Percentiles rank a stretch among this genome's conserved stretches.
phyloP scores from a whole-genome alignment of 2,329 filamentous ascomycete species.

The Fusarium verticillioides region DNA sequence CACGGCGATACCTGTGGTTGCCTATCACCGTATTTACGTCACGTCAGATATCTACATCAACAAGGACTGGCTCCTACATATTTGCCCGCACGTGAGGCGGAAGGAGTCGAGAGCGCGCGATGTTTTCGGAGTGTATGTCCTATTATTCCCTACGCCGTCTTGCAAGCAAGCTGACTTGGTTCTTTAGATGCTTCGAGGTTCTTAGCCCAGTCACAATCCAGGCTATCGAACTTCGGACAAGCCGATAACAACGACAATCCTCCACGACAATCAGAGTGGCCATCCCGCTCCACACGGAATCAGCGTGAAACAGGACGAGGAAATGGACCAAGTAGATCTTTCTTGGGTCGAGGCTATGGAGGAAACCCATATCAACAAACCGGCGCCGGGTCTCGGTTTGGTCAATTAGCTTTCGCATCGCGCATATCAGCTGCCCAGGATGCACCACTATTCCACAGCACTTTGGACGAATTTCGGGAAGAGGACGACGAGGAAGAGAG shows the following conservation, averaged over 20 bases:
- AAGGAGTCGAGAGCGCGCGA: constrained; percentile 50
- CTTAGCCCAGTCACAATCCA: constrained; percentile 94
- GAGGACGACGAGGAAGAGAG: constrained; percentile 93
- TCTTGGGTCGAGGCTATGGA: constrained; percentile 58
- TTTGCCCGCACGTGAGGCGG: constrained; percentile 47
- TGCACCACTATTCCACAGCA: constrained; percentile 94
- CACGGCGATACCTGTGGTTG: constrained; percentile 23
- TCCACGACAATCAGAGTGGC: constrained; percentile 48
- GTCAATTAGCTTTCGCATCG: constrained; percentile 78
- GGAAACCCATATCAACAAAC: constrained; percentile 88
- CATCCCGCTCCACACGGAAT: constrained; percentile 49
- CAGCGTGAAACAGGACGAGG: constrained; percentile 48
- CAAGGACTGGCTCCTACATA: constrained; percentile 14
- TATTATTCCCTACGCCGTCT: background rate
- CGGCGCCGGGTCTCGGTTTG: constrained; percentile 76
- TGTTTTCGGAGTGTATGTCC: constrained; percentile 83
- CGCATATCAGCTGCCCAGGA: constrained; percentile 77
- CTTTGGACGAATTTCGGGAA: constrained; percentile 89
- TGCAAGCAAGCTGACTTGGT: constrained; percentile 23
- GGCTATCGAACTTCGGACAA: constrained; percentile 78
- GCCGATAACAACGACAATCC: constrained; percentile 56
- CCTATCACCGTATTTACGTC: constrained; percentile 36
- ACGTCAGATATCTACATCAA: constrained; percentile 32
- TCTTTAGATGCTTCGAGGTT: constrained; percentile 91
- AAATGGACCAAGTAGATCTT: constrained; percentile 53